A percentile compares a stretch with the other conserved stretches of the same genome.
Evolutionary conservation across 176 grass and related monocot genomes (phyloP).

Genomic region (Hyparrhenia diplandra): DNA sequence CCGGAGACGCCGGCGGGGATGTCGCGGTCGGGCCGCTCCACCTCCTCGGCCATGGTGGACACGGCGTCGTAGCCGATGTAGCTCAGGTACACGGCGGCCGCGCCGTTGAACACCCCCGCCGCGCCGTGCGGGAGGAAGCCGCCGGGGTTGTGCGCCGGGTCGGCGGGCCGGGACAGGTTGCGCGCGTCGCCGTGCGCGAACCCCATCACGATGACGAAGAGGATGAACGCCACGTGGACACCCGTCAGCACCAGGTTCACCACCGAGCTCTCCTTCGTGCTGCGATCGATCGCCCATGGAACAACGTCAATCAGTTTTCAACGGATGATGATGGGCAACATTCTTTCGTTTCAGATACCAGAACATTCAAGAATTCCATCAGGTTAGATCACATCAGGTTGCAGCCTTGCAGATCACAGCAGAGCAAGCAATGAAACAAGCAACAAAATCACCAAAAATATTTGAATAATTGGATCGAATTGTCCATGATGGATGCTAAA

Average conservation of each 20-base stretch:
- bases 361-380: too few species aligned
- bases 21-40: constrained; percentile 61
- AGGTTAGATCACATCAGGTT: too few species aligned
- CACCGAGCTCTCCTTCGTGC: constrained; percentile 91
- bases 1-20: constrained; percentile 87
- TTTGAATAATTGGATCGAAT: not conserved
- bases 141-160: constrained; percentile 40
- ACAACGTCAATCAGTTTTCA: too few species aligned
- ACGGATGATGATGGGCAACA: too few species aligned
- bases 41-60: constrained; percentile 99
- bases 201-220: constrained; percentile 83
- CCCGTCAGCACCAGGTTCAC: constrained; percentile 80
- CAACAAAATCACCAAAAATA: not conserved
- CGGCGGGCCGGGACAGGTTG: constrained; percentile 61
- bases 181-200: constrained; percentile 58
- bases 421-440: not conserved
- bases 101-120: constrained; percentile 75
- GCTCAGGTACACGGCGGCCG: constrained; percentile 85
- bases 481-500: not conserved
- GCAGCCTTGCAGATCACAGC: not conserved
- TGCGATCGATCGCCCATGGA: constrained; percentile 12
- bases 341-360: too few species aligned
- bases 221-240: constrained; percentile 70
- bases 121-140: constrained; percentile 82
- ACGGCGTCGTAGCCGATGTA: constrained; percentile 99